These are phyloP conservation scores for Nothophytophthora sp. DNA, from an alignment of 352 stramenopile genomes.

Conservation along the genomic window DNA sequence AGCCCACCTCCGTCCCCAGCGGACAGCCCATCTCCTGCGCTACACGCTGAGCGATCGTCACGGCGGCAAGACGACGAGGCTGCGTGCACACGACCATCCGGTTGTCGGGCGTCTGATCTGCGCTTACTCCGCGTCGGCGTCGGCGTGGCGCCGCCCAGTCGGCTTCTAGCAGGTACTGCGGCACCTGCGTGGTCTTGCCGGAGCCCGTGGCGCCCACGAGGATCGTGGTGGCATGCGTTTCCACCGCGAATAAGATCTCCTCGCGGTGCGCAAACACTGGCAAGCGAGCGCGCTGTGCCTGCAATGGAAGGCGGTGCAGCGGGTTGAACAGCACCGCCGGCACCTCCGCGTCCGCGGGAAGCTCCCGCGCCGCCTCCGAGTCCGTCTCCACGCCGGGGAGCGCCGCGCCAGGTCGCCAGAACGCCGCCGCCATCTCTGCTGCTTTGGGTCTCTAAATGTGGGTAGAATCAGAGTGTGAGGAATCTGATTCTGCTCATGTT, in stretches of 20 bases:
- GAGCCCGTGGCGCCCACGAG: constrained; percentile 93
- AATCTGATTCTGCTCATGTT: no score
- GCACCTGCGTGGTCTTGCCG: constrained; percentile 94
- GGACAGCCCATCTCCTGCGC: constrained; percentile 96
- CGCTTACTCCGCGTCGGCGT: neutral
- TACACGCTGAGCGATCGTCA: constrained; percentile 97
- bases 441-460: no score
- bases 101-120: constrained; percentile 6
- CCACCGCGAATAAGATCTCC: constrained; percentile 91
- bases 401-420: constrained; percentile 67
- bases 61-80: constrained; percentile 95
- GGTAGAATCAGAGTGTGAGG: no score
- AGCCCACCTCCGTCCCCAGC: constrained; percentile 95
- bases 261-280: constrained; percentile 88
- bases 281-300: constrained; percentile 61
- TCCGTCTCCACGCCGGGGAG: constrained; percentile 30
- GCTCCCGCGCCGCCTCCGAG: constrained; percentile 33
- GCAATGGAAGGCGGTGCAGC: constrained; percentile 56
- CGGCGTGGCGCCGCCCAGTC: constrained; percentile 65
- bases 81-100: constrained; percentile 91
- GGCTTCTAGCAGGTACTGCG: constrained; percentile 91
- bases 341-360: constrained; percentile 33
- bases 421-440: constrained; percentile 43
- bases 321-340: constrained; percentile 64
- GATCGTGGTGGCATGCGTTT: constrained; percentile 87